A percentile compares a stretch with the other conserved stretches of the same genome.
Conservation (phyloP, 2,329 filamentous ascomycete genomes). For the Xylariaceae sp. region DNA sequence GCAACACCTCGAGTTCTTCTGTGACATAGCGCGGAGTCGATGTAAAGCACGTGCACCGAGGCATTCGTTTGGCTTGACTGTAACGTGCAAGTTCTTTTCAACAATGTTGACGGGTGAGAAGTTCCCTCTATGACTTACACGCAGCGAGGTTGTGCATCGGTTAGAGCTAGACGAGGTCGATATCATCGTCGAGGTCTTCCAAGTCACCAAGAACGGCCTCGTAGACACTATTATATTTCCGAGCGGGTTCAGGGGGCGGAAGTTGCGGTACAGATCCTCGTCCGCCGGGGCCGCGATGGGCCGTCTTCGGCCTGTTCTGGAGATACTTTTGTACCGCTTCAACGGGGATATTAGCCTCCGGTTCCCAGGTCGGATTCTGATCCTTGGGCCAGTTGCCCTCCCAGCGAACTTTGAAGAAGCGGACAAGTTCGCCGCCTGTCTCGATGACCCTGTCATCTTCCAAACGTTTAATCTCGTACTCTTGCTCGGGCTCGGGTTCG, state of each 20-base stretch:
- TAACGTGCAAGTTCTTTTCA: too few species aligned
- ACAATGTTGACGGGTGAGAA: too few species aligned
- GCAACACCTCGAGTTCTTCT: too few species aligned
- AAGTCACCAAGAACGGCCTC: constrained; percentile 32
- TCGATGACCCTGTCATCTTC: constrained; percentile 39
- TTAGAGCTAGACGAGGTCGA: too few species aligned
- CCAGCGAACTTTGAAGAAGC: constrained; percentile 51
- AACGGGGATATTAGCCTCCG: constrained; percentile 44
- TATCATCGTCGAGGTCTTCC: neutral
- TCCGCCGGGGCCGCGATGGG: neutral
- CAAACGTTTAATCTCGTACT: constrained; percentile 43
- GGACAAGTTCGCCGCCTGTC: constrained; percentile 33
- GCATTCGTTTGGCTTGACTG: too few species aligned
- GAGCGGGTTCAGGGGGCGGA: neutral
- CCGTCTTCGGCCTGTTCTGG: constrained; percentile 26
- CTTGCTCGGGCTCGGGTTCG: constrained; percentile 23
- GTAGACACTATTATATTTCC: constrained; percentile 33
- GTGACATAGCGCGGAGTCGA: too few species aligned
- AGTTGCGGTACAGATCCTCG: neutral
- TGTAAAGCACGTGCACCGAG: too few species aligned
- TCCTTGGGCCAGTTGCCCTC: constrained; percentile 51
- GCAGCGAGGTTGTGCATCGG: too few species aligned
- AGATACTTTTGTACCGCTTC: constrained; percentile 40
- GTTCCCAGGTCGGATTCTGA: constrained; percentile 56
- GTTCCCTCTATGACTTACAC: too few species aligned